These are phyloP conservation scores for Cladosporium velox DNA, from an alignment of 2,329 filamentous ascomycete species.

Conservation along the genomic window DNA sequence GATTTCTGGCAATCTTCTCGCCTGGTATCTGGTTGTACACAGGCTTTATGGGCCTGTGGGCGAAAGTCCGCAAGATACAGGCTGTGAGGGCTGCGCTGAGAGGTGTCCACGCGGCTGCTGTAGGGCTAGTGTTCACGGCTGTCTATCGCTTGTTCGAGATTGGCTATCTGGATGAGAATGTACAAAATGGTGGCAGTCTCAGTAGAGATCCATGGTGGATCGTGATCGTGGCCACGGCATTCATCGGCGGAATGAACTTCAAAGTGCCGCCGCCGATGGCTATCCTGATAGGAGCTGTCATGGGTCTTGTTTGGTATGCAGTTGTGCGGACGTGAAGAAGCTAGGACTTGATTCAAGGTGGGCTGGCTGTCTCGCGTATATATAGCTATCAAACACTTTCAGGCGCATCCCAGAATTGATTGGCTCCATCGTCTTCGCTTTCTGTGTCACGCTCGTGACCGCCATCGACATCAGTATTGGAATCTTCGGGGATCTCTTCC, in stretches of 20 bases:
- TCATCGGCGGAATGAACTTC: conserved; percentile 45
- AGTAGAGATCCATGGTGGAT: conserved; percentile 49
- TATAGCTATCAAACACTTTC: too few relatives aligned
- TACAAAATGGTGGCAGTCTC: conserved; percentile 39
- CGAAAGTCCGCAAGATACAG: conserved; percentile 38
- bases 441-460: too few relatives aligned
- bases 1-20: conserved; percentile 38
- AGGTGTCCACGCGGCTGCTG: conserved; percentile 48
- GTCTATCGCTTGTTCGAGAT: conserved; percentile 49
- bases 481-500: too few relatives aligned
- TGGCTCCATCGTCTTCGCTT: too few relatives aligned
- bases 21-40: conserved; percentile 43
- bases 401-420: too few relatives aligned
- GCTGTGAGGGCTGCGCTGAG: conserved; percentile 40
- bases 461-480: too few relatives aligned
- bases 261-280: conserved; percentile 41
- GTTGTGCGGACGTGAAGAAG: conserved; percentile 4
- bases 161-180: conserved; percentile 44
- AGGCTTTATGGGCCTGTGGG: conserved; percentile 44
- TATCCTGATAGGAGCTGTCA: conserved; percentile 42
- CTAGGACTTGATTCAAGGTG: too few relatives aligned
- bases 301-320: conserved; percentile 45
- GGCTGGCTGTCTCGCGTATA: too few relatives aligned
- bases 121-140: conserved; percentile 48
- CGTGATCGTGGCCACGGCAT: conserved; percentile 44